Percentiles rank a stretch among this genome's conserved stretches.
phyloP scores from a whole-genome alignment of 441 rosid species.

The Breynia disticha region DNA sequence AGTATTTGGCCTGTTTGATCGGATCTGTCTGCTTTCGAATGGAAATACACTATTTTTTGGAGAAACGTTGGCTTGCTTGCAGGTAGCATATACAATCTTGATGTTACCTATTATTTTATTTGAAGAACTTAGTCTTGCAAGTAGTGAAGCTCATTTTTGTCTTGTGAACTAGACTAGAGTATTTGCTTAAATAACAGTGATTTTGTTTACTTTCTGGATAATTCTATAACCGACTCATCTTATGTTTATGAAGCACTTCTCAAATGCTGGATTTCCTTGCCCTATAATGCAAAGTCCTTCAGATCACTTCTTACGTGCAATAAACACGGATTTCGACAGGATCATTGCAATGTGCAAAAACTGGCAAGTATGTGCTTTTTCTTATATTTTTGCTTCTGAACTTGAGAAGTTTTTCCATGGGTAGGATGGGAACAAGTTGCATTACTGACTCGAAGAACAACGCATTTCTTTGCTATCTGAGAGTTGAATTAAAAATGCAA shows the following conservation, averaged over 20 bases:
- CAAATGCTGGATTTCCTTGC: conserved; percentile 99
- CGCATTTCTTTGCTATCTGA: background rate
- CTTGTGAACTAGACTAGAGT: no score
- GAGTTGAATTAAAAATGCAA: background rate
- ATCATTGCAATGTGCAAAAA: conserved; percentile 99
- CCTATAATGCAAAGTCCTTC: conserved; percentile 99
- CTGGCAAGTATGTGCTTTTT: conserved; percentile 19
- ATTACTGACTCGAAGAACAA: no score
- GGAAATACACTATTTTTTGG: conserved; percentile 97
- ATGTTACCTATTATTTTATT: no score
- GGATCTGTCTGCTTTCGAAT: conserved; percentile 93
- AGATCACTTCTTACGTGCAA: conserved; percentile 94
- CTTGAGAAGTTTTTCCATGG: no score
- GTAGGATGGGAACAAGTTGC: no score
- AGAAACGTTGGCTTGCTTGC: conserved; percentile 96
- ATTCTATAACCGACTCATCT: conserved; percentile 17
- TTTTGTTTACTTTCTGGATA: conserved; percentile 2
- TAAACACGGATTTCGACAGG: conserved; percentile 97
- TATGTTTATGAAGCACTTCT: conserved; percentile 69
- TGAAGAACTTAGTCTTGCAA: no score
- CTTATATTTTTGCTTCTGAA: no score
- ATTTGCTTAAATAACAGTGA: background rate
- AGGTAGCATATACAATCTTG: conserved; percentile 33
- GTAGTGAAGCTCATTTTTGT: no score
- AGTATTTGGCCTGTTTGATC: conserved; percentile 98